Percentiles rank a stretch among this genome's conserved stretches.
phyloP scores from a whole-genome alignment of 345 rosid genomes.

The Gossypium rotundifolium region DNA sequence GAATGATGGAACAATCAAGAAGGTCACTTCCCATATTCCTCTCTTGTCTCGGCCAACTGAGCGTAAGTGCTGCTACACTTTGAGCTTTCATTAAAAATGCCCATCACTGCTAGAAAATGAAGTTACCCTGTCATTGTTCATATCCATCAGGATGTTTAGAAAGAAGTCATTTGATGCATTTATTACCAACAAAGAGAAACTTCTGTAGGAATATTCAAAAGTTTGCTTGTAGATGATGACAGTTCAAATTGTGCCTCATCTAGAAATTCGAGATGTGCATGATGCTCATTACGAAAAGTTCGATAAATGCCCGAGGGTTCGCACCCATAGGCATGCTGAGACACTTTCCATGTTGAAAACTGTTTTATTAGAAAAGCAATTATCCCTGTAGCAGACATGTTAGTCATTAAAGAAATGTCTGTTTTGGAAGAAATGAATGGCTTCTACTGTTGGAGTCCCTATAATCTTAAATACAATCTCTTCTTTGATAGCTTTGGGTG shows the following conservation, averaged over 20 bases:
- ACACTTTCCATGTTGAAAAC: neutral
- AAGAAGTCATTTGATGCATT: neutral
- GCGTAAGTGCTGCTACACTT: constrained; percentile 47
- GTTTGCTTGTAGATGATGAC: neutral
- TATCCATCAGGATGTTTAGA: neutral
- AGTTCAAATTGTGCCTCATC: neutral
- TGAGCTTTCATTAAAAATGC: neutral
- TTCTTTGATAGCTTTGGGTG: neutral
- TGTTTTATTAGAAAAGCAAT: neutral
- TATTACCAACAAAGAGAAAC: neutral
- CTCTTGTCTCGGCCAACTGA: constrained; percentile 73
- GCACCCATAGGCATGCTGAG: too few species aligned
- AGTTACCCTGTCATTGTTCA: neutral
- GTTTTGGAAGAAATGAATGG: neutral
- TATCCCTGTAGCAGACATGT: neutral
- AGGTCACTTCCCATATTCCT: constrained; percentile 54
- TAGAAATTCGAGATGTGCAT: neutral
- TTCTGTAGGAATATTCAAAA: neutral
- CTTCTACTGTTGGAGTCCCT: neutral
- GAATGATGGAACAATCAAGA: constrained; percentile 28
- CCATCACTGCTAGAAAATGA: neutral
- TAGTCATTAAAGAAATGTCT: neutral
- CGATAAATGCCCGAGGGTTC: neutral
- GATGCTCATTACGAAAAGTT: neutral
- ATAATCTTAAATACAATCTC: neutral